Percentiles rank a stretch among this genome's conserved stretches.
These are phyloP conservation scores for Leccinellum luteum DNA, from an alignment of 768 basidiomycete genomes.

Conservation along the genomic window DNA sequence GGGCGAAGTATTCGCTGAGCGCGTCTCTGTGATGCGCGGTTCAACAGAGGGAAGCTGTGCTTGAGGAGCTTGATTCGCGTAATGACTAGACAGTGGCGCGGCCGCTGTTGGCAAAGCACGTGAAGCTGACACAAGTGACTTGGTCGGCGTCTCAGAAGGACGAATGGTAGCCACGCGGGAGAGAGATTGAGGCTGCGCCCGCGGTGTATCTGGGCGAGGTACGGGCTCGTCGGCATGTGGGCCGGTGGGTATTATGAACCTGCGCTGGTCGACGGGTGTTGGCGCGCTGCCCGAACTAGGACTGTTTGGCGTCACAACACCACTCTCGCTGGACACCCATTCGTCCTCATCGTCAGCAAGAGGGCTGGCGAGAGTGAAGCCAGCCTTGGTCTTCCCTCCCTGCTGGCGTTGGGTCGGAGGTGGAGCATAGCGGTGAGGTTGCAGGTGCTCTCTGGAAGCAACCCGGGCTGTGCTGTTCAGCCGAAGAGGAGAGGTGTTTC, in stretches of 20 bases:
- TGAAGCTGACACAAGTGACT: conserved; percentile 14
- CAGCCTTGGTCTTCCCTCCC: conserved; percentile 42
- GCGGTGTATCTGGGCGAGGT: conserved; percentile 30
- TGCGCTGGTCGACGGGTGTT: conserved; percentile 31
- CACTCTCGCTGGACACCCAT: conserved; percentile 79
- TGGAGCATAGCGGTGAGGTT: conserved; percentile 34
- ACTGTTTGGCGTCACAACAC: conserved; percentile 62
- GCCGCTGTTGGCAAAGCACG: conserved; percentile 15
- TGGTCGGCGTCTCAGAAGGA: conserved; percentile 24
- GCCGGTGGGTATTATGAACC: conserved; percentile 5
- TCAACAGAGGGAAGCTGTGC: conserved; percentile 21
- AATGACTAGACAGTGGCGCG: conserved; percentile 14
- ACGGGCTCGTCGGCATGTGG: conserved; percentile 16
- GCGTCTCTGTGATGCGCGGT: conserved; percentile 27
- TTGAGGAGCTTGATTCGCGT: conserved; percentile 5
- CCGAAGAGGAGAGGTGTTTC: conserved; percentile 25
- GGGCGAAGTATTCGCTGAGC: conserved; percentile 41
- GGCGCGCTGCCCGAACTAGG: conserved; percentile 42
- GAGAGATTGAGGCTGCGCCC: conserved; percentile 30
- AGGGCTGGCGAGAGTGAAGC: conserved; percentile 58
- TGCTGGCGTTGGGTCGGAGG: conserved; percentile 29
- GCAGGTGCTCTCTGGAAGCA: conserved; percentile 30
- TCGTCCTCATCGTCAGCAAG: conserved; percentile 59
- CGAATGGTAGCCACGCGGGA: conserved; percentile 35
- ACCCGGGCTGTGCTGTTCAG: conserved; percentile 29